These are phyloP conservation scores for Trichoderma guizhouense DNA, from an alignment of 2,329 filamentous ascomycete genomes.

Conservation along the genomic window DNA sequence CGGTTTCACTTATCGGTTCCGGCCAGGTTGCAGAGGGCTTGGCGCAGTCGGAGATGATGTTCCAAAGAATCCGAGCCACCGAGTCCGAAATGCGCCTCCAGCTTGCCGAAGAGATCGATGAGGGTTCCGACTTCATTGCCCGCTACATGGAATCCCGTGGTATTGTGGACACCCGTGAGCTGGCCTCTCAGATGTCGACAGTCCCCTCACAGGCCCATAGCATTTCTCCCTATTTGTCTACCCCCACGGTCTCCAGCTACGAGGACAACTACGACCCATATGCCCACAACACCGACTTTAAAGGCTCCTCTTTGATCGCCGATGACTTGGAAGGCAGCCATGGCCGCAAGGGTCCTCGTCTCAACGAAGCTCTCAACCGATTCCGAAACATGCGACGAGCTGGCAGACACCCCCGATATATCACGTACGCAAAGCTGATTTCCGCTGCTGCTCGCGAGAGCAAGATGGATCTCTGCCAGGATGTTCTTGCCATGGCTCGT, in stretches of 20 bases:
- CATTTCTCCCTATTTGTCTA: slow-evolving; percentile 51
- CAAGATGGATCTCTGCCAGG: slow-evolving; percentile 76
- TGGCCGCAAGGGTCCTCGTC: slow-evolving; percentile 66
- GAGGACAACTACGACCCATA: slow-evolving; percentile 92
- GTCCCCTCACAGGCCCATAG: slow-evolving; percentile 42
- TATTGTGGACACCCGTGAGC: slow-evolving; percentile 53
- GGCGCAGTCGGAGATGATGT: slow-evolving; percentile 78
- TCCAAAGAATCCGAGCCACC: slow-evolving; percentile 71
- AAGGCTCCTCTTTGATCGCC: slow-evolving; percentile 85
- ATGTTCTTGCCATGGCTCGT: slow-evolving; percentile 85
- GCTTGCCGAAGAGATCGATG: slow-evolving; percentile 76
- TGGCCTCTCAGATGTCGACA: slow-evolving; percentile 44
- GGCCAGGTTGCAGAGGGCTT: slow-evolving; percentile 82
- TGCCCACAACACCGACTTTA: slow-evolving; percentile 84
- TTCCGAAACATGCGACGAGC: slow-evolving; percentile 92
- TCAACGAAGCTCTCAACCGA: slow-evolving; percentile 76
- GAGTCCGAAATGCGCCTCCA: slow-evolving; percentile 51
- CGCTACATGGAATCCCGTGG: slow-evolving; percentile 56
- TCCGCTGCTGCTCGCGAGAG: slow-evolving; percentile 81
- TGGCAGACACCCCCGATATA: slow-evolving; percentile 89
- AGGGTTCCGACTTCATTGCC: slow-evolving; percentile 69
- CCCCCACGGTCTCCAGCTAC: slow-evolving; percentile 57
- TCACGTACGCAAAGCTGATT: slow-evolving; percentile 95
- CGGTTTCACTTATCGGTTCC: slow-evolving; percentile 80
- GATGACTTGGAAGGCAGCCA: slow-evolving; percentile 81